Percentiles rank a stretch among this genome's conserved stretches.
phyloP scores from a whole-genome alignment of 2,329 filamentous ascomycete genomes.

The Leptographium lundbergii region DNA sequence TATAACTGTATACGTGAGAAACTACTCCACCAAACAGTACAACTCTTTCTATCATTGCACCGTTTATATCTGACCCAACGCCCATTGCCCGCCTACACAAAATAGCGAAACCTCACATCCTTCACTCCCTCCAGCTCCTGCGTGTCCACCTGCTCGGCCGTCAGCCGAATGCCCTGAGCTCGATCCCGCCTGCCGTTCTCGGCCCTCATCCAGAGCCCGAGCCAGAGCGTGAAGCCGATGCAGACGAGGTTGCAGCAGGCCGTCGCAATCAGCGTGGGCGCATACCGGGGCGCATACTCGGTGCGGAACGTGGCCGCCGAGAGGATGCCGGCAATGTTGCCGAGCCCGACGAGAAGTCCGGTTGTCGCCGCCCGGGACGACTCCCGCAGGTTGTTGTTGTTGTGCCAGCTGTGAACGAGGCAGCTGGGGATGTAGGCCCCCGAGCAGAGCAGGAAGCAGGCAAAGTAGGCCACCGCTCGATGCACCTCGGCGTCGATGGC shows the following conservation, averaged over 20 bases:
- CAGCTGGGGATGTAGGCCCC: slow-evolving; percentile 11
- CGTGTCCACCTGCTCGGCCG: not conserved
- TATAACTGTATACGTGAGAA: too few relatives aligned
- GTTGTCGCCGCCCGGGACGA: slow-evolving; percentile 12
- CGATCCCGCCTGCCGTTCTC: not conserved
- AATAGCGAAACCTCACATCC: not conserved
- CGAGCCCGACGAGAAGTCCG: slow-evolving; percentile 12
- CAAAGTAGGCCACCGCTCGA: slow-evolving; percentile 11
- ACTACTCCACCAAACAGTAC: too few relatives aligned
- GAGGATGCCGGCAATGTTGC: slow-evolving; percentile 13
- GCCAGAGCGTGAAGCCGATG: not conserved
- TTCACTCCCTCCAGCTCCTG: not conserved
- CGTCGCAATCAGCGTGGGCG: not conserved
- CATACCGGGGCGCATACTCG: slow-evolving; percentile 11
- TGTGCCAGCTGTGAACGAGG: slow-evolving; percentile 12
- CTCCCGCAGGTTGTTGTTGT: slow-evolving; percentile 14
- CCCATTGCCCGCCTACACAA: not conserved
- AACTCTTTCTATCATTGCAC: too few relatives aligned
- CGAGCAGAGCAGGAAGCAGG: slow-evolving; percentile 6
- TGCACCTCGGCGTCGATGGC: slow-evolving; percentile 8
- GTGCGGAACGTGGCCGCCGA: slow-evolving; percentile 10
- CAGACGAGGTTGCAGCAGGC: slow-evolving; percentile 1
- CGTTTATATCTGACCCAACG: too few relatives aligned
- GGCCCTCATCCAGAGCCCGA: not conserved
- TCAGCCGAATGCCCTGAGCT: not conserved